Evolutionary conservation across 2,329 filamentous ascomycete genomes (phyloP), one percentile per base, ranked within the genome.

Genomic region (Cladosporium velox): DNA sequence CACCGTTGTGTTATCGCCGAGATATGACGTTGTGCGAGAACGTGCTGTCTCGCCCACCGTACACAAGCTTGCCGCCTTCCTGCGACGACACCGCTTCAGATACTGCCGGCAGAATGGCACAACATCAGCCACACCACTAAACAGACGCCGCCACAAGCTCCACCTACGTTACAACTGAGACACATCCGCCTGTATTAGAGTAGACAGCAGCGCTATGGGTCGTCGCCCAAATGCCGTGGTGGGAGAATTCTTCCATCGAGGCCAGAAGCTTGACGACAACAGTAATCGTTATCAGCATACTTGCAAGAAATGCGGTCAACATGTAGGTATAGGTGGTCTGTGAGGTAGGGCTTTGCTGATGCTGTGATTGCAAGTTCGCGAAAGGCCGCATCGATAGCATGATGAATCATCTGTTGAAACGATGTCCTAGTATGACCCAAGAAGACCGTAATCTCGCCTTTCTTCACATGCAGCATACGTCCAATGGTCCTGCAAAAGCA

Each of bases 201-300:
- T 11, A 47, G 18, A 15, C 61, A 51, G 51, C 49, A 18, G 24
- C 32, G 15, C 34, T 12, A 94, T 94, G 92, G 92, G 92, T 77
- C 87, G 92, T 76, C 90, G 90, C 80, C 92, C 91, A 70, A 94
- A 95, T 79, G 88, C 88, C 73, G 84, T 96, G 72, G 93, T 97
- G 77, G 85, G 91, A 78, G 88, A 94, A 79, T 95, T 92, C 83
- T 97, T 97, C 78, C 88, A 91, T 77, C 88, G 93, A 72, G 93
- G 93, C 11, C 86, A 88, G 47, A 97, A 97, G 80, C 86, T 97
- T 73, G 88, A 90, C 75, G 92, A 97, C 80, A 90, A 91, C 70
- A 95, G 91, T 82, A 97, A 96, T 78, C 88, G 93, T 66, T 97
- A 97, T 76, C 89, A 92, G 72, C 92, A 97, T 76, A 95, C 91